Conservation (phyloP, 208 protist genomes). For the Leptomonas seymouri region DNA sequence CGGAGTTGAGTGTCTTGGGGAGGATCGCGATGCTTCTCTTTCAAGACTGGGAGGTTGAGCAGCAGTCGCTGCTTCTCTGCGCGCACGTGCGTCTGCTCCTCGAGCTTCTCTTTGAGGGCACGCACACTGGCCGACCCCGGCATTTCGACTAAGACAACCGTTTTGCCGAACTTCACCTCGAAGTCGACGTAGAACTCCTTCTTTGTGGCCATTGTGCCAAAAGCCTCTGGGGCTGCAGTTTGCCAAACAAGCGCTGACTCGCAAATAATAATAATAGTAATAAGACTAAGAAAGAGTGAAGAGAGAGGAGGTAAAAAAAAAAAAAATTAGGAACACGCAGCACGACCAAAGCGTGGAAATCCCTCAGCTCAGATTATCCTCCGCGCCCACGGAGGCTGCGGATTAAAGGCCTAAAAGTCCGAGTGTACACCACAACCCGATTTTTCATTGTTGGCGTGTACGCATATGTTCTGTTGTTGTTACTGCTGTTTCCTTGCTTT, state of each 20-base stretch:
- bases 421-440: too few species aligned
- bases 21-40: conserved; percentile 47
- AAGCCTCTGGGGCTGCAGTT: too few species aligned
- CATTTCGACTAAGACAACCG: conserved; percentile 30
- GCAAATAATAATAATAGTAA: too few species aligned
- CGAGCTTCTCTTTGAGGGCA: conserved; percentile 56
- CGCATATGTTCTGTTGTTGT: too few species aligned
- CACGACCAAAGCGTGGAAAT: background rate
- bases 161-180: conserved; percentile 39
- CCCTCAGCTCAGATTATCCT: too few species aligned
- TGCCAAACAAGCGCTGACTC: too few species aligned
- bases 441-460: too few species aligned
- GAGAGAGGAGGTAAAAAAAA: conserved; percentile 11
- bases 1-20: conserved; percentile 29
- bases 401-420: too few species aligned
- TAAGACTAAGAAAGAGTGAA: conserved; percentile 1
- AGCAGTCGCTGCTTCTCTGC: conserved; percentile 65
- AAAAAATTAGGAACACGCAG: background rate
- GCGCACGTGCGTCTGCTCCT: conserved; percentile 44
- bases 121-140: conserved; percentile 42
- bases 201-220: conserved; percentile 6
- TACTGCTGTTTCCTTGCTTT: too few species aligned
- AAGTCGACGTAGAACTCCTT: conserved; percentile 35
- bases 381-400: too few species aligned
- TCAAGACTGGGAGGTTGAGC: conserved; percentile 62